Base-by-base conservation (phyloP, 306 rosid genomes). In the Prunus dulcis region DNA sequence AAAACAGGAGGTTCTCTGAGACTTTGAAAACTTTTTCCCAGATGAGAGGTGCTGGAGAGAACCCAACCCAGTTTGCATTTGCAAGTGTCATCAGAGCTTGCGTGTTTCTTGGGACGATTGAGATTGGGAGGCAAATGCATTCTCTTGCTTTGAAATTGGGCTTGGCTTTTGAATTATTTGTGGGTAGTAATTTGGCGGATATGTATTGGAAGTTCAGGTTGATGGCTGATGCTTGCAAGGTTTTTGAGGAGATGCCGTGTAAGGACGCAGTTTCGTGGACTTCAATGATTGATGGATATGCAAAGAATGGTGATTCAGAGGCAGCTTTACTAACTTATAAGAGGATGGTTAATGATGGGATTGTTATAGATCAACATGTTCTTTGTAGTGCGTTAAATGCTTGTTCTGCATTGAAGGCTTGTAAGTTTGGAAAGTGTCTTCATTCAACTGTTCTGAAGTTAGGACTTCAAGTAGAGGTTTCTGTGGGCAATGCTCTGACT, bases 221-320 rank as follows among this genome's bases (percentile, higher is more conserved):
- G 27, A 80, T 86, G 58, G 46, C 50, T 46, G 87, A 85, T 38
- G 86, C 88, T 56, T 86, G 80, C 65, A 85, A 84, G 84, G 76
- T 84, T 47, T 87, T 87, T 49, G 86, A 87, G 67, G 94, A 84
- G 67, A 80, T 85, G 78, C 88, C 87, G 28, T 71, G 38, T 64
- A 87, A 87, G 82, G 94, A 89, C 22, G 85, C 74, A 45, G 88
- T 89, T 27, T 74, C 75, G 13, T 89, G 94, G 94, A 87, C 89
- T 1, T 64, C 85, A 2, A 74, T 89, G 91, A 87, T 89, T 77
- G 90, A 82, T 80, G 88, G 94, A 63, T 87, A 76, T 74, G 79
- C 73, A 5, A 86, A 87, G 78, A 84, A 69, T 78, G 91, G 85
- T 67, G 80, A 84, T 66, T 82, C 69, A 70, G 85, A 79, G 76